Base-by-base conservation (phyloP, 495 filamentous ascomycete species). In the Penicillium antarcticum region DNA sequence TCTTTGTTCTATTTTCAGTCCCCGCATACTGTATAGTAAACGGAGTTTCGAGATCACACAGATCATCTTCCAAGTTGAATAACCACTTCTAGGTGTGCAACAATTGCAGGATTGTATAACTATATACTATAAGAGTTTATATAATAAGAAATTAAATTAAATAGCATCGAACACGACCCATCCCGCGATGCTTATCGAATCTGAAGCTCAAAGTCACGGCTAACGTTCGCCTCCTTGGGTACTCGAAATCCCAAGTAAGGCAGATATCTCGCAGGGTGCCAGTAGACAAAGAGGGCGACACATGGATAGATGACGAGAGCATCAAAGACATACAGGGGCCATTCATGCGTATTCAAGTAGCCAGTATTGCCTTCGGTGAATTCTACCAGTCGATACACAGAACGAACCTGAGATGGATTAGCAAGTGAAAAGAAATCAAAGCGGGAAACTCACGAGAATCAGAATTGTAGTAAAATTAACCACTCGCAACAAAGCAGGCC, bases 251-350 rank as follows among this genome's bases (percentile, higher is more conserved):
- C 71, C 50, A 77, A 55, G 47, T 69, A 70, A 0, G 74, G 71
- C 18, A 80, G 45, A 52, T 78, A 79, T 12, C 56, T 62, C 3
- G 65, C 68, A 2, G 77, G 77, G 48, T 76, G 75, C 58, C 66
- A 69, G 26, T 80, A 79, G 6, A 81, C 51, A 1, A 78, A 68
- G 55, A 82, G 75, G 26, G 77, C 80, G 1, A 65, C 67, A 24
- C 71, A 66, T 2, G 72, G 40, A 18, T 80, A 57, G 76, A 88
- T 88, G 11, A 79, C 62, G 29, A 74, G 45, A 14, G 75, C 66
- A 57, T 88, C 85, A 52, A 87, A 87, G 5, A 86, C 58, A 56
- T 86, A 88, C 46, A 84, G 44, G 32, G 75, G 73, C 68, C 77
- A 77, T 66, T 88, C 85, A 42, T 81, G 74, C 5, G 41, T 62